Conservation (phyloP, 2,329 filamentous ascomycete species). For the Juglanconis sp. region DNA sequence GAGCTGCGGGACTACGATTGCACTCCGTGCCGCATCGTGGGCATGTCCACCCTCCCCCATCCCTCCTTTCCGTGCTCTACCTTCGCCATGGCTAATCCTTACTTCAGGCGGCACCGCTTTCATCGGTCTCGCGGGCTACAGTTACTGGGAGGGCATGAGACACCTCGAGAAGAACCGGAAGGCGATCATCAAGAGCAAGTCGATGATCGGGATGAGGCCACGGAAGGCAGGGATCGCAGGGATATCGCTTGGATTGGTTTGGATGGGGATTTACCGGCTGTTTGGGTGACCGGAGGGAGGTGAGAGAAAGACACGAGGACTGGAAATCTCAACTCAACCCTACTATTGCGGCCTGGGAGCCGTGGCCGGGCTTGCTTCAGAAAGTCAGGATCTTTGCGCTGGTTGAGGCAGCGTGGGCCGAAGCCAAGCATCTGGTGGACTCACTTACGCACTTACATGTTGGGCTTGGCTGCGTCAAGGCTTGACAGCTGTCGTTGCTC, state of each 20-base stretch:
- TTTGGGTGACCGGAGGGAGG: constrained; percentile 44
- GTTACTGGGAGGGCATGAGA: constrained; percentile 69
- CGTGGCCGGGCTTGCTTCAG: neutral
- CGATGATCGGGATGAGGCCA: constrained; percentile 69
- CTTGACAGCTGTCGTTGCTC: neutral
- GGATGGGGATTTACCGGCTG: constrained; percentile 68
- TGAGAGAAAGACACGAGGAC: no score
- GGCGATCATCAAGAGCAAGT: constrained; percentile 66
- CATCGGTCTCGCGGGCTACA: constrained; percentile 72
- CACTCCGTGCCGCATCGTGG: constrained; percentile 66
- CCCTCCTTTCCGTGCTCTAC: neutral
- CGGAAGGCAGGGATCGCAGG: constrained; percentile 64
- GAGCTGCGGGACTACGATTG: constrained; percentile 63
- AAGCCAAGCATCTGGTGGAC: neutral
- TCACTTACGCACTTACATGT: neutral
- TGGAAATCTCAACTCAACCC: neutral
- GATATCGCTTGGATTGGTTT: constrained; percentile 65
- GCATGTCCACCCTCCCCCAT: constrained; percentile 42
- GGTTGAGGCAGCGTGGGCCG: neutral
- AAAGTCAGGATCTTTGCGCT: neutral
- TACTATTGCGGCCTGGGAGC: neutral
- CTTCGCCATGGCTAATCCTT: neutral
- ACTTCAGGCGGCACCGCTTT: constrained; percentile 68
- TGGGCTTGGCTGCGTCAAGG: neutral
- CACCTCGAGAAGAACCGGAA: constrained; percentile 66